Evolutionary conservation across 2,329 filamentous ascomycete genomes (phyloP), one percentile per base, ranked within the genome.

Genomic region (Penicillium sp.): DNA sequence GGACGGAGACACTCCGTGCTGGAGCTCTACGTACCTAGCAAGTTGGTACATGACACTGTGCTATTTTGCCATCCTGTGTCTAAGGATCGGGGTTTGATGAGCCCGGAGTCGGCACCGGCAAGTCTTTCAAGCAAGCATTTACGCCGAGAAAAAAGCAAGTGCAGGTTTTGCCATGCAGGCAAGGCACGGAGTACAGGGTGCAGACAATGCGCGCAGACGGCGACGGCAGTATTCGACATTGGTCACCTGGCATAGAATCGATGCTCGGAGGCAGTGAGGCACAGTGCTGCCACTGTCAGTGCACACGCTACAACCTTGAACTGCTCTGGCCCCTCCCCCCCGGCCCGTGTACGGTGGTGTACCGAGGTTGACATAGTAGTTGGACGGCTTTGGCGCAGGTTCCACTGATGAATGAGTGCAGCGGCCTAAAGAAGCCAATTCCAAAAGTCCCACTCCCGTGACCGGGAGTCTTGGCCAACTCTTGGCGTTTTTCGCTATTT

Each of bases 341-440:
- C n/a, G n/a, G n/a, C n/a, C n/a, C n/a, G n/a, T n/a, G n/a, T n/a
- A n/a, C n/a, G n/a, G n/a, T n/a, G n/a, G n/a, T 33, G 25, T 14
- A 18, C 16, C 3, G 18, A 18, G 8, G 7, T 25, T 25, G 4
- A 9, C 33, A 9, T 35, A 28, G 29, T 45, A 29, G 34, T 22
- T 39, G n/a, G 40, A 30, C 36, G 28, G 7, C 12, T 25, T 6
- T 25, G 22, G 22, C 22, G 22, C 4, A 38, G 28, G 41, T 16
- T 22, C 46, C 40, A 37, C 28, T 33, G 36, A 25, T n/a, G n/a
- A n/a, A n/a, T n/a, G n/a, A 16, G 46, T 49, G 46, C 40, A 49
- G 19, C 28, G 12, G 28, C 14, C 31, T 33, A 38, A 49, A 22
- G 34, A 41, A 41, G 7, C 22, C 22, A 7, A 25, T 25, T 25